phyloP scores from a whole-genome alignment of 2,329 filamentous ascomycete species.

The Neurospora crassa region DNA sequence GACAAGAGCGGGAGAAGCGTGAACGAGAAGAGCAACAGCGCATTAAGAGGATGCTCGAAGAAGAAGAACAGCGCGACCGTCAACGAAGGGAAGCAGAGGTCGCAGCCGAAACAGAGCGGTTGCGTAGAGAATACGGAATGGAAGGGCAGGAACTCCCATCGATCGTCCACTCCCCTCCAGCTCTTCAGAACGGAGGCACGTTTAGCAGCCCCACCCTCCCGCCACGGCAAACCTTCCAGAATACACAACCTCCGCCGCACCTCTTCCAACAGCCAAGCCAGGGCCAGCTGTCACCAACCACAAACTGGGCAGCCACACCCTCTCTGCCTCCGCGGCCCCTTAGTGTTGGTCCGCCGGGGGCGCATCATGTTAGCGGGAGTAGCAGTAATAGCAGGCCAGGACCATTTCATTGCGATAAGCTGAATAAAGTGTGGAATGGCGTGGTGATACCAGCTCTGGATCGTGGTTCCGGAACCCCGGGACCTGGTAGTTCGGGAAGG shows the following conservation, averaged over 20 bases:
- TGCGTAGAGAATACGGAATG: slow-evolving; percentile 59
- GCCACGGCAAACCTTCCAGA: not conserved
- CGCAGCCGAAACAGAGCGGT: slow-evolving; percentile 73
- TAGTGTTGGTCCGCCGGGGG: slow-evolving; percentile 34
- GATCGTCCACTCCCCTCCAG: slow-evolving; percentile 2
- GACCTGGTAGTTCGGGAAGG: not conserved
- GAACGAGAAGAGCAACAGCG: slow-evolving; percentile 47
- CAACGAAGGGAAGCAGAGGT: slow-evolving; percentile 48
- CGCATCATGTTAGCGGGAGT: slow-evolving; percentile 9
- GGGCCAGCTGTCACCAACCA: slow-evolving; percentile 6
- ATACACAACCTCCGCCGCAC: slow-evolving; percentile 3
- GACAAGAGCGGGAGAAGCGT: slow-evolving; percentile 40
- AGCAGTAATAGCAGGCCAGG: slow-evolving; percentile 11
- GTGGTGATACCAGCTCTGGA: slow-evolving; percentile 4
- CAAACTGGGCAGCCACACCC: slow-evolving; percentile 4
- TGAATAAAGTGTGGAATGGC: slow-evolving; percentile 17
- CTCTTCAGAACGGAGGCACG: slow-evolving; percentile 3
- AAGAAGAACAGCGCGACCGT: slow-evolving; percentile 51
- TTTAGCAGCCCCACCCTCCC: slow-evolving; percentile 1
- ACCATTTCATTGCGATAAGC: slow-evolving; percentile 14
- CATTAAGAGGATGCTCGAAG: slow-evolving; percentile 56
- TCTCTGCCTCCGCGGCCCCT: slow-evolving; percentile 33
- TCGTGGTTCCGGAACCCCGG: not conserved
- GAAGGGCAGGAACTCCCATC: slow-evolving; percentile 33
- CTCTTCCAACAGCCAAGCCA: slow-evolving; percentile 15